Evolutionary conservation across 169 alveolate species (phyloP).

Genomic region (Theileria luwenshuni): DNA sequence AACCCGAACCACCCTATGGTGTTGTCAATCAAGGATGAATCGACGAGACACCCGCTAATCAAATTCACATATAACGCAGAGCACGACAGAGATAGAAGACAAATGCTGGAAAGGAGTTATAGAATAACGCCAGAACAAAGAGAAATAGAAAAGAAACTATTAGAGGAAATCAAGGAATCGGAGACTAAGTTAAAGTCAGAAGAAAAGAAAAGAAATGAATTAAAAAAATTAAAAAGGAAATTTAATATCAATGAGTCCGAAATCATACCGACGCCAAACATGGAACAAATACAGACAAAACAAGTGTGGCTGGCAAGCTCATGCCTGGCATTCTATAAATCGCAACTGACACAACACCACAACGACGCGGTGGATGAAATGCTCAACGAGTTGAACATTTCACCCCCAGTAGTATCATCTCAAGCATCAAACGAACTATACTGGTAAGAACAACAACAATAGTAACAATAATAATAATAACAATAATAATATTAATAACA

Average conservation of each 20-base stretch:
- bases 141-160: constrained; percentile 62
- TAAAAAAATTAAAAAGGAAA: constrained; percentile 70
- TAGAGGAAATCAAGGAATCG: constrained; percentile 72
- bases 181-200: constrained; percentile 71
- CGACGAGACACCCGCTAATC: constrained; percentile 80
- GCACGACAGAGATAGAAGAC: constrained; percentile 80
- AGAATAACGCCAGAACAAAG: constrained; percentile 70
- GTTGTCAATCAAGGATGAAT: constrained; percentile 77
- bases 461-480: neutral
- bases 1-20: constrained; percentile 76
- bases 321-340: constrained; percentile 40
- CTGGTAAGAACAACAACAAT: constrained; percentile 50
- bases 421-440: constrained; percentile 67
- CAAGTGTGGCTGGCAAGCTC: constrained; percentile 68
- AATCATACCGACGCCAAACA: constrained; percentile 59
- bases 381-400: constrained; percentile 57
- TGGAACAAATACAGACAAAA: constrained; percentile 48
- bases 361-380: constrained; percentile 68
- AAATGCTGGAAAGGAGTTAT: constrained; percentile 72
- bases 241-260: constrained; percentile 72
- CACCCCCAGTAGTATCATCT: constrained; percentile 63
- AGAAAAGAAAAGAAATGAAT: constrained; percentile 69
- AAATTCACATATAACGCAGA: constrained; percentile 80
- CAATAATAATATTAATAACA: neutral
- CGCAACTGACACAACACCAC: constrained; percentile 55